These are phyloP conservation scores for Euphorbia tirucalli DNA, from an alignment of 345 rosid species.

Conservation along the genomic window DNA sequence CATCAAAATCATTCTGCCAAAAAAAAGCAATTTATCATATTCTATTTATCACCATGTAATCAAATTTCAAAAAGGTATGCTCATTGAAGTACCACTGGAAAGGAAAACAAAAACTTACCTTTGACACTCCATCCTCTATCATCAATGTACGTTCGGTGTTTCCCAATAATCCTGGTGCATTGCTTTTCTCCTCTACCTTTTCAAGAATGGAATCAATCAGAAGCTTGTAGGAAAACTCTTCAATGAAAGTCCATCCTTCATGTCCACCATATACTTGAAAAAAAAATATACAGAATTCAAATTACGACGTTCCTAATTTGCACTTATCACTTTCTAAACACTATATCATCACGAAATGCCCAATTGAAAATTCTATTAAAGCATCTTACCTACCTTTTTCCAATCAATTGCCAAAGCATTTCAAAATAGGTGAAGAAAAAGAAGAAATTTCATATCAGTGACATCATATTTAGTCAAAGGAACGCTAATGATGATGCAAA, in stretches of 20 bases:
- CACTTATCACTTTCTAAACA: background rate
- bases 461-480: too few relatives aligned
- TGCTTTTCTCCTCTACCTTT: conserved; percentile 3
- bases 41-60: background rate
- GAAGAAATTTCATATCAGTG: background rate
- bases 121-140: background rate
- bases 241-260: conserved; percentile 37
- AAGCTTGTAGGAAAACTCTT: conserved; percentile 27
- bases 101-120: background rate
- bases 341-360: background rate
- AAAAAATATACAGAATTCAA: background rate
- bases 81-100: background rate
- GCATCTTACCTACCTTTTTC: too few relatives aligned
- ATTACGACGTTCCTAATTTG: too few relatives aligned
- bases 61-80: too few relatives aligned
- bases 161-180: background rate
- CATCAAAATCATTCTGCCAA: too few relatives aligned
- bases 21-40: too few relatives aligned
- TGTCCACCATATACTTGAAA: conserved; percentile 37
- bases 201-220: conserved; percentile 31
- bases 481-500: too few relatives aligned
- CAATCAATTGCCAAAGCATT: background rate
- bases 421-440: background rate
- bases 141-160: background rate
- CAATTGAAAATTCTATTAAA: background rate